A percentile compares a stretch with the other conserved stretches of the same genome.
Conservation (phyloP, 169 alveolate genomes). For the Eimeria falciformis region DNA sequence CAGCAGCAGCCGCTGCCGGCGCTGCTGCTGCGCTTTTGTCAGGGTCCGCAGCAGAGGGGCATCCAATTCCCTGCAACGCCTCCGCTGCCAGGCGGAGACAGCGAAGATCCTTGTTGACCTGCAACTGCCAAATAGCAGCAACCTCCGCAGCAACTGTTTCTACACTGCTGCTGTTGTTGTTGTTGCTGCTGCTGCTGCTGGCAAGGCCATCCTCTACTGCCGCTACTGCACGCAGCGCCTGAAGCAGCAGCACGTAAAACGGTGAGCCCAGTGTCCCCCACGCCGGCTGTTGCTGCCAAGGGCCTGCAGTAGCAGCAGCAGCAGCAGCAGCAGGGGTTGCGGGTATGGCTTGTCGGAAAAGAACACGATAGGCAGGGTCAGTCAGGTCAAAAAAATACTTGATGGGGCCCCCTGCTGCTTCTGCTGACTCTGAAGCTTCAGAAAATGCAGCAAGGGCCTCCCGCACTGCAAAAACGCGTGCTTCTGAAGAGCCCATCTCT, state of each 20-base stretch:
- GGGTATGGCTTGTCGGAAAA: slow-evolving; percentile 3
- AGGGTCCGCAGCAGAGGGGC: not conserved
- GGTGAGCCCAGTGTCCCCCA: slow-evolving; percentile 5
- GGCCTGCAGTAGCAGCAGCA: not conserved
- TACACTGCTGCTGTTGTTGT: not conserved
- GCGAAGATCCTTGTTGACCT: slow-evolving; percentile 40
- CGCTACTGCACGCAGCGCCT: slow-evolving; percentile 5
- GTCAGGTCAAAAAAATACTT: not conserved
- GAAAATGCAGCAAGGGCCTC: slow-evolving; percentile 34
- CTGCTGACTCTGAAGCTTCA: not conserved
- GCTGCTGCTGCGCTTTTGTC: not conserved
- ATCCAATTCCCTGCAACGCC: not conserved
- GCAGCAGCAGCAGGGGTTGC: slow-evolving; percentile 35
- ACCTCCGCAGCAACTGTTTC: slow-evolving; percentile 42
- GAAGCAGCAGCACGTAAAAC: slow-evolving; percentile 32
- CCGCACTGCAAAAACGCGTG: slow-evolving; percentile 1
- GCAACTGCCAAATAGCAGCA: slow-evolving; percentile 50
- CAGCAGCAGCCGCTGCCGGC: not conserved
- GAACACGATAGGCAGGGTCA: not conserved
- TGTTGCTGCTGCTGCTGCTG: not conserved
- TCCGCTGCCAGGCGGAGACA: slow-evolving; percentile 16
- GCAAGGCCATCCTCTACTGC: not conserved
- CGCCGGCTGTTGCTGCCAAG: slow-evolving; percentile 10
- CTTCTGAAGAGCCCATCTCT: not conserved
- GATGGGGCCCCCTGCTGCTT: not conserved